Conservation (phyloP, 164 flowering plant species). For the Tetracentron sinense region DNA sequence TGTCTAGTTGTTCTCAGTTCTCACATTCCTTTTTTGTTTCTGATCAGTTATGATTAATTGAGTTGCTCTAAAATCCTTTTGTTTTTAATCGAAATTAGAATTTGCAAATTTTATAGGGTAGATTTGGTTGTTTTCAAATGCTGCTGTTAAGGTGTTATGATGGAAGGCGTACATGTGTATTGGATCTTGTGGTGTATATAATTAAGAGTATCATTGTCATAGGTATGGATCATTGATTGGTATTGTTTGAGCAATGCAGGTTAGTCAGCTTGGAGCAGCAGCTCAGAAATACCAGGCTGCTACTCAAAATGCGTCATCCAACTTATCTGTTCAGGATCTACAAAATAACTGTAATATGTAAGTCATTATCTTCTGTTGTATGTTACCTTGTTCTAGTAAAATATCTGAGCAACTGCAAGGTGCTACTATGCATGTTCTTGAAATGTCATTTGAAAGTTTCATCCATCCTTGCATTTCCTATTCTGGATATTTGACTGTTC, state of each 20-base stretch:
- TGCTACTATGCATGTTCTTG: background rate
- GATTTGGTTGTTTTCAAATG: too few species aligned
- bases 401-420: background rate
- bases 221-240: background rate
- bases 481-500: background rate
- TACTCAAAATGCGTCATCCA: slow-evolving; percentile 73
- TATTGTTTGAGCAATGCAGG: slow-evolving; percentile 40
- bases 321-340: slow-evolving; percentile 65
- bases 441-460: background rate
- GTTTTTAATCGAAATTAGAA: too few species aligned
- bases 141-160: too few species aligned
- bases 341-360: slow-evolving; percentile 91
- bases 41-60: too few species aligned
- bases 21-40: too few species aligned
- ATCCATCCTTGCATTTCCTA: background rate
- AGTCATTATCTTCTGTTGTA: slow-evolving; percentile 21
- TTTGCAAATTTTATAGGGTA: too few species aligned
- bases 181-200: too few species aligned
- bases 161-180: too few species aligned
- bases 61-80: too few species aligned
- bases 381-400: background rate
- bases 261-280: slow-evolving; percentile 88
- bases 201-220: background rate
- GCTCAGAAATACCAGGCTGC: slow-evolving; percentile 96
- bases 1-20: too few species aligned